Percentiles rank a stretch among this genome's conserved stretches.
Evolutionary conservation across 2,329 filamentous ascomycete genomes (phyloP).

Genomic region (Aspergillus texensis): DNA sequence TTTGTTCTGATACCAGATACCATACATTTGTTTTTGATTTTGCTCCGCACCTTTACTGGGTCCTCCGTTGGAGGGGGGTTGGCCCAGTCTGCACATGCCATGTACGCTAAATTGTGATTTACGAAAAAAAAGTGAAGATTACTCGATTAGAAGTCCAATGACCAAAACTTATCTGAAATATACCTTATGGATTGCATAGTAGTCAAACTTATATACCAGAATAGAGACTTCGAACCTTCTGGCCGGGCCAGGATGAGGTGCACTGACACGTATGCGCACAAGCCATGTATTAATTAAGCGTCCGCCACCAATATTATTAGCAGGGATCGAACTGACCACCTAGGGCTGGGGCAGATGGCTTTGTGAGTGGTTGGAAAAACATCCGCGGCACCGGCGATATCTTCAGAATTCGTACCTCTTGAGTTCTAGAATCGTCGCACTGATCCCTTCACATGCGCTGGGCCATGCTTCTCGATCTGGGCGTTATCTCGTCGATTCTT

Average conservation of each 20-base stretch:
- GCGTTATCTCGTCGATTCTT: not conserved
- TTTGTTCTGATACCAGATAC: slow-evolving; percentile 35
- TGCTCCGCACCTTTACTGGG: slow-evolving; percentile 8
- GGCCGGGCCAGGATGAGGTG: not conserved
- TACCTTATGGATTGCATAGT: not conserved
- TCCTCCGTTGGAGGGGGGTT: slow-evolving; percentile 3
- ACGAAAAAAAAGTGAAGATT: slow-evolving; percentile 6
- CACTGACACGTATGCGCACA: slow-evolving; percentile 7
- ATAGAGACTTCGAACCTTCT: slow-evolving; percentile 2
- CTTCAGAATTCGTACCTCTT: slow-evolving; percentile 11
- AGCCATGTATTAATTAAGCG: slow-evolving; percentile 6
- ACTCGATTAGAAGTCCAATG: not conserved
- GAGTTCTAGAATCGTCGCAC: slow-evolving; percentile 25
- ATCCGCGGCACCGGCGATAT: slow-evolving; percentile 9
- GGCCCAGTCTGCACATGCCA: slow-evolving; percentile 14
- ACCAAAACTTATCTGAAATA: not conserved
- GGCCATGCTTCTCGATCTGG: not conserved
- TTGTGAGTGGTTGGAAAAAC: slow-evolving; percentile 7
- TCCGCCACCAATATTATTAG: not conserved
- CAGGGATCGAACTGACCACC: slow-evolving; percentile 1
- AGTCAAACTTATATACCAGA: not conserved
- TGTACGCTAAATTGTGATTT: slow-evolving; percentile 21
- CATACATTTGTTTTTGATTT: slow-evolving; percentile 24
- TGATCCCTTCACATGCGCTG: slow-evolving; percentile 20
- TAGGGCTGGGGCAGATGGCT: not conserved